These are phyloP conservation scores for Yamadazyma friedrichii DNA, from an alignment of 1,139 yeast species.

Conservation along the genomic window DNA sequence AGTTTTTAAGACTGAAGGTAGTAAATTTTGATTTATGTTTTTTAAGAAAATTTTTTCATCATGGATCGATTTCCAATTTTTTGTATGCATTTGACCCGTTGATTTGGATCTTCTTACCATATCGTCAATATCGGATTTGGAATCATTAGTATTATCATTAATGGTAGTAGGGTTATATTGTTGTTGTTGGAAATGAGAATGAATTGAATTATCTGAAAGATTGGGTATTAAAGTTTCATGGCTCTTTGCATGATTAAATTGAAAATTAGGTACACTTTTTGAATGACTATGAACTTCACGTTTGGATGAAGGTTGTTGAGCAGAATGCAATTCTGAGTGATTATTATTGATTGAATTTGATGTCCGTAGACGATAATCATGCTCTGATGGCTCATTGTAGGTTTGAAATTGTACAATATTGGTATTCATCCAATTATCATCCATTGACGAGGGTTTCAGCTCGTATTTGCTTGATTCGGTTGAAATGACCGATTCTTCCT, in stretches of 20 bases:
- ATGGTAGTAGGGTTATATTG: too few species aligned
- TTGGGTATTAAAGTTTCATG: constrained; percentile 16
- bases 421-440: constrained; percentile 17
- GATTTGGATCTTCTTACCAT: constrained; percentile 26
- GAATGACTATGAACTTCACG: constrained; percentile 6
- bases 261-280: constrained; percentile 10
- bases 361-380: too few species aligned
- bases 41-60: constrained; percentile 33
- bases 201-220: constrained; percentile 13
- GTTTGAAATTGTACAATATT: constrained; percentile 5
- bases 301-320: too few species aligned
- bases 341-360: too few species aligned
- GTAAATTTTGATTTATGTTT: constrained; percentile 30
- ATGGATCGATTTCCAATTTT: constrained; percentile 29
- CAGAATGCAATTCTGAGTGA: too few species aligned
- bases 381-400: neutral
- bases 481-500: constrained; percentile 5
- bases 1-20: constrained; percentile 36
- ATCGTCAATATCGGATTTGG: constrained; percentile 2
- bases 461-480: constrained; percentile 2
- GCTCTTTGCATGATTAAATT: constrained; percentile 6
- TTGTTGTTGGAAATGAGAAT: constrained; percentile 3
- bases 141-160: neutral
- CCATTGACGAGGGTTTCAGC: constrained; percentile 6
- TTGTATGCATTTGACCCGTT: constrained; percentile 17